Percentiles rank a stretch among this genome's conserved stretches.
Evolutionary conservation across 768 basidiomycete genomes (phyloP).

Genomic region (Dacryopinax spathularia): DNA sequence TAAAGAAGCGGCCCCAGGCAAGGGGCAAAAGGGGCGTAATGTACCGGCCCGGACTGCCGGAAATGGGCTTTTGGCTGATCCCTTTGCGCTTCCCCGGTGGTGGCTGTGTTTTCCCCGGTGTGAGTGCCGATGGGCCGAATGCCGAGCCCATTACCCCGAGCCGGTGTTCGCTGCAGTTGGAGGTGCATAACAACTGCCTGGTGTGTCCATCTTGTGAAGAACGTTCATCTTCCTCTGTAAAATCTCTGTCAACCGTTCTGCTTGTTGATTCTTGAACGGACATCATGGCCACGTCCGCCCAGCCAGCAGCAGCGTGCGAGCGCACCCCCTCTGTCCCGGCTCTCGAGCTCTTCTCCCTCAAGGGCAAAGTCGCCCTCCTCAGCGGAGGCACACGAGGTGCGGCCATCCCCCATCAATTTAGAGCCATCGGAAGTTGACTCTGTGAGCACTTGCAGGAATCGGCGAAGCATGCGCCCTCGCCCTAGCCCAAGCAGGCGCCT

Average conservation of each 20-base stretch:
- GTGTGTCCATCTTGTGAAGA: neutral
- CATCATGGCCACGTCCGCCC: conserved; percentile 17
- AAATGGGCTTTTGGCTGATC: neutral
- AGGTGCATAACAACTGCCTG: too few species aligned
- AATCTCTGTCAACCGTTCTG: neutral
- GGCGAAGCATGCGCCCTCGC: conserved; percentile 42
- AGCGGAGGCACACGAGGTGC: conserved; percentile 68
- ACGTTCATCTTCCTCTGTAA: neutral
- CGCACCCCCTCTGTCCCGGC: conserved; percentile 33
- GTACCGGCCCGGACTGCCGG: neutral
- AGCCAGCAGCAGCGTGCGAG: neutral
- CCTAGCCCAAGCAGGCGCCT: conserved; percentile 41
- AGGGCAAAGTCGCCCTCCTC: conserved; percentile 54
- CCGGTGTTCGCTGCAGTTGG: too few species aligned
- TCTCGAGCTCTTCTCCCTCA: conserved; percentile 51
- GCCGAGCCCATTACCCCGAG: neutral
- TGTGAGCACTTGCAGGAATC: too few species aligned
- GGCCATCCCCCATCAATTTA: conserved; percentile 22
- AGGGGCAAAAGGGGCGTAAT: too few species aligned
- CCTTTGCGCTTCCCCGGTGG: neutral
- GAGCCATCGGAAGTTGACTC: too few species aligned
- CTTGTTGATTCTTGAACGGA: neutral
- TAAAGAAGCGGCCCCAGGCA: too few species aligned
- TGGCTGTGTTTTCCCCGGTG: neutral
- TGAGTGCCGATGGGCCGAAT: neutral